phyloP scores from a whole-genome alignment of 495 filamentous ascomycete species.

The Aspergillus egyptiacus region DNA sequence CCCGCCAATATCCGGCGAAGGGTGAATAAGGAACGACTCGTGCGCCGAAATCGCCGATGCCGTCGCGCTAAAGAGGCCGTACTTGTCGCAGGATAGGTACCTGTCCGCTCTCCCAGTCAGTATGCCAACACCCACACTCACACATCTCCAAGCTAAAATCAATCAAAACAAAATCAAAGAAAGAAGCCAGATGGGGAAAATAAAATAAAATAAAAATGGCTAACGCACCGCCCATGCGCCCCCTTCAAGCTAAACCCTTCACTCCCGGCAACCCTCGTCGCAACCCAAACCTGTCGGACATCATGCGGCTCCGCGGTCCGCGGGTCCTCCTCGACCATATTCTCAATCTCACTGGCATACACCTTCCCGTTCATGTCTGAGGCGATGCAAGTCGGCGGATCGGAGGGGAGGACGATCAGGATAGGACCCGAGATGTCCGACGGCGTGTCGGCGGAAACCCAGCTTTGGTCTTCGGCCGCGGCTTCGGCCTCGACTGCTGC shows the following conservation, averaged over 20 bases:
- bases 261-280: constrained; percentile 74
- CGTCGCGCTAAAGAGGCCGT: constrained; percentile 69
- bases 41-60: constrained; percentile 73
- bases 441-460: constrained; percentile 77
- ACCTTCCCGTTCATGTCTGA: constrained; percentile 80
- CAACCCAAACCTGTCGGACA: constrained; percentile 92
- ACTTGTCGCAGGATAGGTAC: constrained; percentile 77
- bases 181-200: not conserved
- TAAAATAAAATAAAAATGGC: not conserved
- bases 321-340: constrained; percentile 73
- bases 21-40: constrained; percentile 72
- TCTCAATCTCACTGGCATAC: constrained; percentile 72
- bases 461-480: constrained; percentile 66
- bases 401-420: constrained; percentile 69
- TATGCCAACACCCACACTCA: not conserved
- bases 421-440: constrained; percentile 80
- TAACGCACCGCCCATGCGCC: constrained; percentile 69
- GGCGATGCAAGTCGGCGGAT: constrained; percentile 63
- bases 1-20: constrained; percentile 53
- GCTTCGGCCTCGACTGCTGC: constrained; percentile 19
- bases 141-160: not conserved
- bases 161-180: not conserved
- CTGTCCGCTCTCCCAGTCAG: constrained; percentile 22
- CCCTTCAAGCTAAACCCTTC: constrained; percentile 80
- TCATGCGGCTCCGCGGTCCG: constrained; percentile 85